Conservation (phyloP, 306 rosid genomes). For the Cucurbita ficifolia region DNA sequence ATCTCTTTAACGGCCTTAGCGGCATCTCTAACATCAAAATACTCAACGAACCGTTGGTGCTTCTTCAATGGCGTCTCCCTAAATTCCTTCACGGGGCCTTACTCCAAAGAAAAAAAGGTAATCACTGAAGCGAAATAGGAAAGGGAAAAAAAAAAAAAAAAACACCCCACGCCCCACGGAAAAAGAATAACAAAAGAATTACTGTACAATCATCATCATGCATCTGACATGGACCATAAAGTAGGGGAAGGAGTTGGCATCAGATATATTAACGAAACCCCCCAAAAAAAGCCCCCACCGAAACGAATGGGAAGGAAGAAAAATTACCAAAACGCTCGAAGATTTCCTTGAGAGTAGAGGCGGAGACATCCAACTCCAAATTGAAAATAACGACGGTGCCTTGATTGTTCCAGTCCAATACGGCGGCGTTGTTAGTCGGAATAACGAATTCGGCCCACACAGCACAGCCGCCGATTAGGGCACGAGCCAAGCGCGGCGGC, state of each 20-base stretch:
- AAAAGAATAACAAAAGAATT: not conserved
- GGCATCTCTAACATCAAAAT: constrained; percentile 62
- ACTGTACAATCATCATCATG: not conserved
- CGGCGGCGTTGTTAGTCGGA: constrained; percentile 24
- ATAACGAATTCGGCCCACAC: constrained; percentile 61
- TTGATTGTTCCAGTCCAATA: constrained; percentile 49
- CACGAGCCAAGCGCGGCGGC: constrained; percentile 22
- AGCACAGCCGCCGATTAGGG: constrained; percentile 23
- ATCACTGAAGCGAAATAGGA: not conserved
- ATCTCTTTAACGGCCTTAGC: constrained; percentile 50
- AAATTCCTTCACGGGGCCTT: constrained; percentile 71
- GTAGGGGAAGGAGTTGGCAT: not conserved
- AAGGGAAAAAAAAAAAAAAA: not conserved
- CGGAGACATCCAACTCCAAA: constrained; percentile 32
- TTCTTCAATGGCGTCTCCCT: constrained; percentile 57
- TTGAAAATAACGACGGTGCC: constrained; percentile 71
- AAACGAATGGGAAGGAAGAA: not conserved
- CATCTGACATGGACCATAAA: constrained; percentile 1
- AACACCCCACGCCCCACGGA: too few relatives aligned
- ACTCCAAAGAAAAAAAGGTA: not conserved
- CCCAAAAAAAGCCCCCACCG: not conserved
- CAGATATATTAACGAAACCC: not conserved
- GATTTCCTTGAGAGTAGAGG: constrained; percentile 19
- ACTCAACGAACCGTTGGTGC: constrained; percentile 69
- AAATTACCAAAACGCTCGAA: constrained; percentile 54